Percentiles rank a stretch among this genome's conserved stretches.
Evolutionary conservation across 805 yeast species (phyloP).

Genomic region (Ogataea siamensis): DNA sequence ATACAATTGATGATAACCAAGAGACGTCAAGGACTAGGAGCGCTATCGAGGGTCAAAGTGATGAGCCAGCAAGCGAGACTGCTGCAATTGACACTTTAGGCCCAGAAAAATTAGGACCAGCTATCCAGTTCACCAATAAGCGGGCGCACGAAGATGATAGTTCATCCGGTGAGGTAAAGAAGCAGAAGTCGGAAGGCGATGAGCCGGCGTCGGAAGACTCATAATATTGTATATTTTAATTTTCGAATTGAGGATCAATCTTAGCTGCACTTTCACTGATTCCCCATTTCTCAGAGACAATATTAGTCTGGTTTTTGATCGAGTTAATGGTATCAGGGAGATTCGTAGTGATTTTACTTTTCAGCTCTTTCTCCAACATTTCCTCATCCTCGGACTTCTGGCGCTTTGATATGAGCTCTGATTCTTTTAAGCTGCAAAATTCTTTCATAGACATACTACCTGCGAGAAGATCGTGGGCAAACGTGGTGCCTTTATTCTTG

Average conservation of each 20-base stretch:
- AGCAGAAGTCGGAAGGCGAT: not conserved
- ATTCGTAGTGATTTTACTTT: conserved; percentile 26
- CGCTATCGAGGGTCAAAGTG: not conserved
- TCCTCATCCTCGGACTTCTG: conserved; percentile 31
- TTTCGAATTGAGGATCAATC: conserved; percentile 29
- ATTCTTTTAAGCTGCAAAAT: conserved; percentile 24
- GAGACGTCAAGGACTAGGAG: not conserved
- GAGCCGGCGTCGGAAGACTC: not conserved
- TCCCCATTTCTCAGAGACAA: conserved; percentile 36
- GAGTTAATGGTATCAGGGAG: conserved; percentile 30
- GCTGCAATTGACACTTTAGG: not conserved
- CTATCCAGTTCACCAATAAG: not conserved
- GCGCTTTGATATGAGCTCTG: conserved; percentile 27
- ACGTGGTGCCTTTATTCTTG: conserved; percentile 27
- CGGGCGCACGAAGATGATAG: conserved; percentile 1
- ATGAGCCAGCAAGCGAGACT: not conserved
- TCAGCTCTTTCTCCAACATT: conserved; percentile 31
- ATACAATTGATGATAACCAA: conserved; percentile 12
- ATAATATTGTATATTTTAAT: conserved; percentile 5
- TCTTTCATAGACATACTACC: conserved; percentile 23
- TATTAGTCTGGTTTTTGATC: conserved; percentile 26
- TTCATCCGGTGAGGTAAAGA: not conserved
- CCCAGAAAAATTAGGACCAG: conserved; percentile 1
- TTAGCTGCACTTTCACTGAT: conserved; percentile 35
- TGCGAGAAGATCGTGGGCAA: conserved; percentile 21